These are phyloP conservation scores for Tripidium arundinaceum DNA, from an alignment of 202 grass and related monocot genomes.

Conservation along the genomic window DNA sequence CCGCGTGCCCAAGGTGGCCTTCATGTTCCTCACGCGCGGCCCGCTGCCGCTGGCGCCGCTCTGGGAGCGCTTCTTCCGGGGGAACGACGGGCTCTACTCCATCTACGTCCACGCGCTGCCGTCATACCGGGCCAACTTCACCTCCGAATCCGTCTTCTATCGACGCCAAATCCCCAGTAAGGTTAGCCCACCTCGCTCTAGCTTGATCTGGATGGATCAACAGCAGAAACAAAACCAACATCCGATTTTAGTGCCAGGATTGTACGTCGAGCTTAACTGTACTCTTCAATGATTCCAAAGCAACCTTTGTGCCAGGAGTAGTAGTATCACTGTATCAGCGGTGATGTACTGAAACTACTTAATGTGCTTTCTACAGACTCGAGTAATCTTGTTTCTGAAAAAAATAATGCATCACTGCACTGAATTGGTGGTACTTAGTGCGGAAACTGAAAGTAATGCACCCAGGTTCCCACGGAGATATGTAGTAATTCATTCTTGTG, in stretches of 20 bases:
- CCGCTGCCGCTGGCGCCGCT: no score
- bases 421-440: neutral
- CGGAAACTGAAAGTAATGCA: neutral
- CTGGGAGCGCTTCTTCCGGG: no score
- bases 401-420: neutral
- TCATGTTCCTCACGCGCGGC: no score
- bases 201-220: neutral
- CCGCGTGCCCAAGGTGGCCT: no score
- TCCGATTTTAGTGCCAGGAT: neutral
- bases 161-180: constrained; percentile 74
- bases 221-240: neutral
- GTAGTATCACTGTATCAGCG: neutral
- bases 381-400: no score
- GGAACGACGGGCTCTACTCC: constrained; percentile 66
- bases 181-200: constrained; percentile 39
- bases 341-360: neutral
- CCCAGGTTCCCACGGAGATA: neutral
- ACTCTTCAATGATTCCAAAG: neutral
- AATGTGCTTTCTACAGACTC: neutral
- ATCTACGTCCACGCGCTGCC: constrained; percentile 88
- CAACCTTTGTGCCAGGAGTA: neutral
- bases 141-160: constrained; percentile 74
- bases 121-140: constrained; percentile 73
- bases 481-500: neutral
- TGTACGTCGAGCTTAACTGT: neutral